Evolutionary conservation across 2,329 filamentous ascomycete species (phyloP).

Genomic region (Diatrype stigma): DNA sequence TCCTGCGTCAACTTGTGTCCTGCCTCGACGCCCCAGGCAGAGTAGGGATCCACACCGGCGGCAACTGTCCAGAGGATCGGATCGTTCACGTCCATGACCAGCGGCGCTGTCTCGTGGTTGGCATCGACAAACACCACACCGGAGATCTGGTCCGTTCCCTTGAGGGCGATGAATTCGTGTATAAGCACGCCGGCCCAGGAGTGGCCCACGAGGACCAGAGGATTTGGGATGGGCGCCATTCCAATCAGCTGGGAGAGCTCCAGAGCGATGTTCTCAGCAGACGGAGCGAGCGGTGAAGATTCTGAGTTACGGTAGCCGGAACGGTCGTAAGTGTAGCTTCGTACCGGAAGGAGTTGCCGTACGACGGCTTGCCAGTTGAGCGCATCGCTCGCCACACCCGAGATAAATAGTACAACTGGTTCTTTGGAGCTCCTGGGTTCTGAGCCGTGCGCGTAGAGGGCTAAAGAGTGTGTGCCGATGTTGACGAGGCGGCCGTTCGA

Average conservation of each 20-base stretch:
- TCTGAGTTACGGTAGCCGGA: conserved; percentile 3
- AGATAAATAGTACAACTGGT: conserved; percentile 3
- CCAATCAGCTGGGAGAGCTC: conserved; percentile 1
- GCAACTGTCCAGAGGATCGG: not conserved
- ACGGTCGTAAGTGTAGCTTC: conserved; percentile 5
- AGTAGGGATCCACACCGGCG: conserved; percentile 4
- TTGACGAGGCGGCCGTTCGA: conserved; percentile 8
- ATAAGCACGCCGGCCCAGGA: conserved; percentile 4
- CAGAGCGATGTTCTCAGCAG: conserved; percentile 2
- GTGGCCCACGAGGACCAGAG: conserved; percentile 1
- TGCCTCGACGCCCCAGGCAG: conserved; percentile 11
- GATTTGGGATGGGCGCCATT: conserved; percentile 1
- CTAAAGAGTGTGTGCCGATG: conserved; percentile 2
- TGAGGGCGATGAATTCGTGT: conserved; percentile 3
- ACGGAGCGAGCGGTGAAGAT: conserved; percentile 1
- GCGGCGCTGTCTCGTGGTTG: conserved; percentile 6
- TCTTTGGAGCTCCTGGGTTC: not conserved
- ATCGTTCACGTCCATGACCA: conserved; percentile 2
- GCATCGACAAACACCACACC: conserved; percentile 5
- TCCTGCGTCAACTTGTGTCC: conserved; percentile 1
- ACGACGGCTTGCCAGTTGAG: conserved; percentile 6
- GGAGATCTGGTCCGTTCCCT: not conserved
- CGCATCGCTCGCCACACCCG: conserved; percentile 3
- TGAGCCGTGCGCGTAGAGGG: not conserved
- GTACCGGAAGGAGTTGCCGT: not conserved